Base-by-base conservation (phyloP, 179 eudicot genomes). In the Nepenthes alata region DNA sequence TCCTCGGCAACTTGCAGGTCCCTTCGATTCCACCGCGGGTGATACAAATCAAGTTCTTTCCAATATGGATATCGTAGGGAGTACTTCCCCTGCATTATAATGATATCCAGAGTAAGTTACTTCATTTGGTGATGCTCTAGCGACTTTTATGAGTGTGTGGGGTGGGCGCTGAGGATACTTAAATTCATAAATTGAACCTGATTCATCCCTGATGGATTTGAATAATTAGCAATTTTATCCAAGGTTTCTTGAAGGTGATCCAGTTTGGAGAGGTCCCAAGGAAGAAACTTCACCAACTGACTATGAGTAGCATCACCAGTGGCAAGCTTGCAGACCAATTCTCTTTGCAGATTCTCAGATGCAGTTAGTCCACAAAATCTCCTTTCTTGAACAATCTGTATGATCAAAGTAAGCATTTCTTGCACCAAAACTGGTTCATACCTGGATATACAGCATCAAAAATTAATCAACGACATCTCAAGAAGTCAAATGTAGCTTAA, bases 41-140 rank as follows among this genome's bases (percentile, higher is more conserved):
- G 96, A 75, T 94, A 94, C 61, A 94, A 73, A 77, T 94, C 99
- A 54, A 94, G 82, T 67, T 90, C 95, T 64, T 85, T 94, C 97
- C 97, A 94, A 64, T 68, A 85, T 44, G 76, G 77, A 68, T 64
- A 47, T 16, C 89, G 88, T 73, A 94, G 71, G 59, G 87, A 82
- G 78, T 90, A 94, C 80, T 80, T 94, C 15, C 99, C 99, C 99
- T 94, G 77, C 57, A 68, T 45, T 34, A 60, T 16, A 67, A 65
- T 37, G 41, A 15, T 53, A 37, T 54, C 13, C 49, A 49, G 62
- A 34, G 47, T 50, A 63, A 53, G 47, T 15, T 53, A 25, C 47
- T 65, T 25, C 25, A 25, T 25, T 25, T 25, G 25, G 25, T 25
- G 25, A 25, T 25, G 25, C 25, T 25, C 25, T 25, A 25, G 25